These are phyloP conservation scores for Starmerella stigmatis DNA, from an alignment of 805 yeast genomes.

Conservation along the genomic window DNA sequence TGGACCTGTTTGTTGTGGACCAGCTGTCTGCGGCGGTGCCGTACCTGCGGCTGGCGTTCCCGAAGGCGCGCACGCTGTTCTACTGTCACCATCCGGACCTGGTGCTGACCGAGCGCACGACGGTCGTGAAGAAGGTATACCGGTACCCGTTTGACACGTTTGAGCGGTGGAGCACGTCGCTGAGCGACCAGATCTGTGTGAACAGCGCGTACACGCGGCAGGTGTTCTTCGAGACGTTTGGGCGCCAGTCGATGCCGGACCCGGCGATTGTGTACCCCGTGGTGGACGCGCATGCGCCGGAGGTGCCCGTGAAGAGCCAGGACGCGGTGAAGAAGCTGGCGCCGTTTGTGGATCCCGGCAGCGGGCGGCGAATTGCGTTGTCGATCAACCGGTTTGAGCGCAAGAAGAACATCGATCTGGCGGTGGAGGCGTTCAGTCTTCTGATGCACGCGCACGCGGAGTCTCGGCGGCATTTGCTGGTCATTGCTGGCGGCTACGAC, in stretches of 20 bases:
- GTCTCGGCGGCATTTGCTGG: slow-evolving; percentile 34
- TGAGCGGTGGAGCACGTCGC: slow-evolving; percentile 69
- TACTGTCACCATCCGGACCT: slow-evolving; percentile 97
- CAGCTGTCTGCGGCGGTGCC: slow-evolving; percentile 83
- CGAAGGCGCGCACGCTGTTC: slow-evolving; percentile 49
- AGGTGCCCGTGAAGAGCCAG: not conserved
- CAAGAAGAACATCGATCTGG: slow-evolving; percentile 72
- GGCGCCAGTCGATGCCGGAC: slow-evolving; percentile 21
- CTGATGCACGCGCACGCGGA: slow-evolving; percentile 32
- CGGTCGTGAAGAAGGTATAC: slow-evolving; percentile 50
- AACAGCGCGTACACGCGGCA: slow-evolving; percentile 75
- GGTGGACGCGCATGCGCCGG: slow-evolving; percentile 40
- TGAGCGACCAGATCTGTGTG: slow-evolving; percentile 72
- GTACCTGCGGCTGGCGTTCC: slow-evolving; percentile 36
- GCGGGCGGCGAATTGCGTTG: slow-evolving; percentile 35
- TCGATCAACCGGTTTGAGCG: slow-evolving; percentile 84
- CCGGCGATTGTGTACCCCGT: slow-evolving; percentile 69
- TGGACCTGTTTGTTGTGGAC: slow-evolving; percentile 75
- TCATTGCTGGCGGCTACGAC: slow-evolving; percentile 91
- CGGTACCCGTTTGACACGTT: slow-evolving; percentile 73
- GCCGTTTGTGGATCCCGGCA: slow-evolving; percentile 2
- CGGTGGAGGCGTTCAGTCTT: slow-evolving; percentile 54
- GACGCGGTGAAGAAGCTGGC: slow-evolving; percentile 9
- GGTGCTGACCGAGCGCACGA: slow-evolving; percentile 51
- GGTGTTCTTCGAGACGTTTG: slow-evolving; percentile 58